Evolutionary conservation across 495 filamentous ascomycete genomes (phyloP), one percentile per base, ranked within the genome.

Genomic region (Haplographium delicatum): DNA sequence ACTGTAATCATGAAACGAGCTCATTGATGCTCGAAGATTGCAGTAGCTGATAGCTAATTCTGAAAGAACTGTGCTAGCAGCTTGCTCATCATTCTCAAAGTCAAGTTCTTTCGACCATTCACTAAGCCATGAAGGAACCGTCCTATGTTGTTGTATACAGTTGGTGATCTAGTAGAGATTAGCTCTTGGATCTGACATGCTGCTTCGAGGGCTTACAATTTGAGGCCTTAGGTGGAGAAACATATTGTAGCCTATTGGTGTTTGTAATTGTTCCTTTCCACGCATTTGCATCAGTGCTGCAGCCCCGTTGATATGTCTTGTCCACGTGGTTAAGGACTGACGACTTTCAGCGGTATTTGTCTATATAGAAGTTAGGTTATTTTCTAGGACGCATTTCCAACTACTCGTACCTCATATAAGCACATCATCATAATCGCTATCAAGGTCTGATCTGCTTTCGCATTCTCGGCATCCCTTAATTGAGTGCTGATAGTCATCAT

Each of bases 341-440:
- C 62, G 61, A 18, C 62, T 49, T 28, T 39, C 35, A 26, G 52
- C 52, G 4, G 47, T 56, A 35, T 60, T 56, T 7, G 48, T 50
- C 57, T 59, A 23, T 23, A 13, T 18, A 20, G 13, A 20, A 13
- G 20, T 49, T 44, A n/a, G n/a, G n/a, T n/a, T n/a, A n/a, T n/a
- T n/a, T n/a, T n/a, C n/a, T n/a, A n/a, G n/a, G n/a, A n/a, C n/a
- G n/a, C n/a, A n/a, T n/a, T n/a, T n/a, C n/a, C n/a, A n/a, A n/a
- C n/a, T n/a, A n/a, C n/a, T n/a, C 15, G 8, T 53, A 59, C 56
- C 43, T 60, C 57, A 26, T 70, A 75, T 1, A 72, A 40, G 0
- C 62, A 68, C 40, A 81, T 60, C 16, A 78, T 58, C 22, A 81
- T 57, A 15, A 77, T 73, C 0, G 76, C 65, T n/a, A 72, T 66